Evolutionary conservation across 2,329 filamentous ascomycete species (phyloP), one percentile per base, ranked within the genome.

Genomic region (Cladosporium sp.): DNA sequence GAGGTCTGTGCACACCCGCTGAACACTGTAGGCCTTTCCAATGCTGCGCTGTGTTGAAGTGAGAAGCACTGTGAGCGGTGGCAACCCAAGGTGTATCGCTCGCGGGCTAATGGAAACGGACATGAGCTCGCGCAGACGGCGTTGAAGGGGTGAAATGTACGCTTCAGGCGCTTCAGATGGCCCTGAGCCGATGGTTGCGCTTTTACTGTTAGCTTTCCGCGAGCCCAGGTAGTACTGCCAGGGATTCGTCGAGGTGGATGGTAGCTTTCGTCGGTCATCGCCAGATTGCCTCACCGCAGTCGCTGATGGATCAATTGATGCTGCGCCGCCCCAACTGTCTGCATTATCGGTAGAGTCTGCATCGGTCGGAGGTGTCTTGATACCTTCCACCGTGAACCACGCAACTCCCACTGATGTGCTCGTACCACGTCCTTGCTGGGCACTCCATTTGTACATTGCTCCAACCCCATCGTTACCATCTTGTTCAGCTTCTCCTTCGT

Each of bases 201-300:
- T 53, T 73, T 71, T 43, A 72, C 79, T 0, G 86, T 84, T 11
- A 80, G 71, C 55, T 81, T 81, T 67, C 83, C 88, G 49, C 88
- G 76, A 52, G 1, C 89, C 88, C 1, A 96, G 78, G 68, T 96
- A 98, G 65, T 91, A 94, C 55, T 86, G 85, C 91, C 92, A 97
- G 15, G 82, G 83, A 64, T 81, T 95, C 51, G 82, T 80, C 55
- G 84, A 80, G 1, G 83, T 84, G 6, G 86, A 82, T 0, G 92
- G 92, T 6, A 95, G 77, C 45, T 85, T 84, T 61, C 86, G 85
- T 39, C 87, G 86, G 62, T 90, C 88, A 56, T 86, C 94, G 3
- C 93, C 93, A 30, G 91, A 90, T 63, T 95, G 90, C 52, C 91
- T 87, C 77, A 97, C 92, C 53, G 89, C 86, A 3, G 94, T 94